These are phyloP conservation scores for Colletotrichum coccodes DNA, from an alignment of 2,329 filamentous ascomycete species.

Conservation along the genomic window DNA sequence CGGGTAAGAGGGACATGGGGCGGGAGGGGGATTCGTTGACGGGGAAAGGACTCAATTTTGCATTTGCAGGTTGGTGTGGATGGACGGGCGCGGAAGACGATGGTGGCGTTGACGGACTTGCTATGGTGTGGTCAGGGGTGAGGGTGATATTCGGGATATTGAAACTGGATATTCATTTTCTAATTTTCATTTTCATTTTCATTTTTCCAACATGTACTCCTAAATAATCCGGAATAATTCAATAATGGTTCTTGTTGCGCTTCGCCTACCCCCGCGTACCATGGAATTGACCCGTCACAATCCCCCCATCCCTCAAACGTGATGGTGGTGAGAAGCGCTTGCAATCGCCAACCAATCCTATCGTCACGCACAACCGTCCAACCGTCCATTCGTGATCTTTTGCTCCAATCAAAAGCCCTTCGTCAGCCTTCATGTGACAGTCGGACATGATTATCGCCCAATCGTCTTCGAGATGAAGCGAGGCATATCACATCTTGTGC, in stretches of 20 bases:
- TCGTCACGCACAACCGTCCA: not conserved
- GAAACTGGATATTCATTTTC: not conserved
- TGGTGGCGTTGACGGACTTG: not conserved
- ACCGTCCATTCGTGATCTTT: not conserved
- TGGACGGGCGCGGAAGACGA: not conserved
- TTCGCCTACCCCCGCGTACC: too few species aligned
- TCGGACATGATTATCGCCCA: not conserved
- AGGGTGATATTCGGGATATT: not conserved
- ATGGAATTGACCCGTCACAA: not conserved
- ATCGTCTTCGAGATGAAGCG: not conserved
- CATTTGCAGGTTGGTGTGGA: not conserved
- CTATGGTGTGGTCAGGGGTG: not conserved
- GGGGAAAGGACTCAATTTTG: not conserved
- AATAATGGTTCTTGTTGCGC: too few species aligned
- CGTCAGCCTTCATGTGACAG: not conserved
- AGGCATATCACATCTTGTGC: not conserved
- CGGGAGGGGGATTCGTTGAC: not conserved
- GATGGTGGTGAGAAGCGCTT: conserved; percentile 14
- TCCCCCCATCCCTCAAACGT: not conserved
- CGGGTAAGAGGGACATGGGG: not conserved
- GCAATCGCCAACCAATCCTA: conserved; percentile 3
- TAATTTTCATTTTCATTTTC: not conserved
- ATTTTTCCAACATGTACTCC: not conserved
- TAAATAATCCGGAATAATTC: not conserved
- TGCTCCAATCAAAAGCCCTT: conserved; percentile 5